Percentiles rank a stretch among this genome's conserved stretches.
Evolutionary conservation across 2,329 filamentous ascomycete genomes (phyloP).

Genomic region (Apiospora malaysiana): DNA sequence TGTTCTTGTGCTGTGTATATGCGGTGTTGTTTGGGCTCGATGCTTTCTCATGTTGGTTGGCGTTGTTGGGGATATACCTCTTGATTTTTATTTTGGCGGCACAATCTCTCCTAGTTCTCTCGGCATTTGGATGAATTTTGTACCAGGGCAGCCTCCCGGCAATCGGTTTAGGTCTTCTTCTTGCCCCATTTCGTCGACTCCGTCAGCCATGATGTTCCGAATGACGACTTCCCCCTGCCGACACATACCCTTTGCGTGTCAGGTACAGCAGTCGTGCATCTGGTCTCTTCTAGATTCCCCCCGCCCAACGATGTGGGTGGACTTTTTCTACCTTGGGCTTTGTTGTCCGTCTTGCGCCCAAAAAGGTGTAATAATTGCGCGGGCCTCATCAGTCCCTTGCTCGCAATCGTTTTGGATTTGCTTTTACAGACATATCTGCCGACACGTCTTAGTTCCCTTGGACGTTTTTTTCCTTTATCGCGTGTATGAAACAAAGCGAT

Average conservation of each 20-base stretch:
- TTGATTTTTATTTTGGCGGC: slow-evolving; percentile 20
- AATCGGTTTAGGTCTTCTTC: slow-evolving; percentile 4
- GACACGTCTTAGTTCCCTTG: background rate
- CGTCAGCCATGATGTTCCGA: slow-evolving; percentile 18
- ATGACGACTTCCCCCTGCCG: slow-evolving; percentile 11
- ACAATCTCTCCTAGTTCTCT: slow-evolving; percentile 13
- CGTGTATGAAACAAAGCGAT: slow-evolving; percentile 20
- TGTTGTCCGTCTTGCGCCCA: background rate
- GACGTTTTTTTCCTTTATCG: slow-evolving; percentile 12
- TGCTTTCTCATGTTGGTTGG: slow-evolving; percentile 21
- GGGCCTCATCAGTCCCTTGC: background rate
- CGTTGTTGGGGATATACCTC: slow-evolving; percentile 22
- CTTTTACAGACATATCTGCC: slow-evolving; percentile 19
- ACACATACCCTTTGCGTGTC: slow-evolving; percentile 14
- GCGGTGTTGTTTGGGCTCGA: slow-evolving; percentile 6
- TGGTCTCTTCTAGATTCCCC: slow-evolving; percentile 11
- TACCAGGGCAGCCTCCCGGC: slow-evolving; percentile 17
- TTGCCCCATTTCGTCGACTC: slow-evolving; percentile 9
- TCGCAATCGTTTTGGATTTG: slow-evolving; percentile 22
- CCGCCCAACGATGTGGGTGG: background rate
- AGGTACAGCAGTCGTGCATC: slow-evolving; percentile 18
- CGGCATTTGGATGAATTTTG: slow-evolving; percentile 13
- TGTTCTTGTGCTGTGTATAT: slow-evolving; percentile 13
- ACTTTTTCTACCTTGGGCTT: background rate
- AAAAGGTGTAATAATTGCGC: slow-evolving; percentile 9